phyloP scores from a whole-genome alignment of 495 filamentous ascomycete genomes.

The Neurospora sp. region DNA sequence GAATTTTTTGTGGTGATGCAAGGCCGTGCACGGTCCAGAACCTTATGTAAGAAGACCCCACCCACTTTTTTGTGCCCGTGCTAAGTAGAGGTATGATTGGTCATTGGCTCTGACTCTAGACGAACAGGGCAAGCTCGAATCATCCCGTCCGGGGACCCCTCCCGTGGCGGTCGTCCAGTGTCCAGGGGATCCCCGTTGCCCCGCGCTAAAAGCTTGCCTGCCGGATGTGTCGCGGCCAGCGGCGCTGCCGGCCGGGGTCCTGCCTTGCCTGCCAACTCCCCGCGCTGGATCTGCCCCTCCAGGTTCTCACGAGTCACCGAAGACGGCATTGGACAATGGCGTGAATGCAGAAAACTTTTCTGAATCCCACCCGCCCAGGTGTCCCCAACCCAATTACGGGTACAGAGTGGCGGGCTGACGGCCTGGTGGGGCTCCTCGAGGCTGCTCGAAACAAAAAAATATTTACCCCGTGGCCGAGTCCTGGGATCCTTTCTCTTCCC shows the following conservation, averaged over 20 bases:
- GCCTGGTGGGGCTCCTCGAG: neutral
- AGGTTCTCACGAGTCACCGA: neutral
- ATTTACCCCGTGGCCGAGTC: neutral
- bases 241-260: neutral
- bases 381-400: neutral
- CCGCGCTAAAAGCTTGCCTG: neutral
- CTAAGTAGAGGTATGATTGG: neutral
- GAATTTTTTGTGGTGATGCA: neutral
- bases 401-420: neutral
- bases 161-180: neutral
- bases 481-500: neutral
- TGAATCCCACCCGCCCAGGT: neutral
- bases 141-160: neutral
- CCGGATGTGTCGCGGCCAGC: neutral
- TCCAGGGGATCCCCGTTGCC: neutral
- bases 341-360: neutral
- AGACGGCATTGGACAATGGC: neutral
- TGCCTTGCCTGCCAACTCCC: neutral
- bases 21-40: neutral
- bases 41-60: neutral
- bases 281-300: neutral
- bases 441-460: neutral
- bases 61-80: neutral
- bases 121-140: neutral
- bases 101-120: neutral